phyloP scores from a whole-genome alignment of 495 filamentous ascomycete species.

The Margaritispora aquatica region DNA sequence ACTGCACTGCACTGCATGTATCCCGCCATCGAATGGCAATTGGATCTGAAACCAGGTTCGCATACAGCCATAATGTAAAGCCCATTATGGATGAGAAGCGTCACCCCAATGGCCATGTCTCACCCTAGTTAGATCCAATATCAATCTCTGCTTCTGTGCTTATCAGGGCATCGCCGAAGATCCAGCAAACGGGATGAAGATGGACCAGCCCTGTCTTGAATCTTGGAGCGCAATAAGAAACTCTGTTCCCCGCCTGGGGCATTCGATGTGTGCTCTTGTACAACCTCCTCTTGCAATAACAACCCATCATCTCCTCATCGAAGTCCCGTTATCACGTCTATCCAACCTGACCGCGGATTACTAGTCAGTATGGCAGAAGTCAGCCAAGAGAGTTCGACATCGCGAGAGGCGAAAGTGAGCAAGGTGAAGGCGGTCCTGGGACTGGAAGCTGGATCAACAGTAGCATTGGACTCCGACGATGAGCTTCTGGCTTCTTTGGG shows the following conservation, averaged over 20 bases:
- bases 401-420: constrained; percentile 1
- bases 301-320: not conserved
- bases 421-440: constrained; percentile 7
- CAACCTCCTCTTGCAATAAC: not conserved
- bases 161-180: not conserved
- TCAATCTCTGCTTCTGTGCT: not conserved
- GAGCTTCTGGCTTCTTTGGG: constrained; percentile 13
- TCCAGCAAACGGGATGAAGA: not conserved
- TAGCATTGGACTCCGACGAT: constrained; percentile 8
- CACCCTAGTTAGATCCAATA: not conserved
- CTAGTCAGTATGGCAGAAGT: not conserved
- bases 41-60: too few species aligned
- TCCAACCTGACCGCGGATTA: not conserved
- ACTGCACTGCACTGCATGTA: not conserved
- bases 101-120: not conserved
- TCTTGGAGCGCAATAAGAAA: not conserved
- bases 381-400: constrained; percentile 1
- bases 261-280: not conserved
- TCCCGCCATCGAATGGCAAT: not conserved
- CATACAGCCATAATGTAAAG: not conserved
- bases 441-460: constrained; percentile 4
- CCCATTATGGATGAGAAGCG: not conserved
- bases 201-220: not conserved
- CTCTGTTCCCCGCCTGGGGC: not conserved
- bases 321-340: too few species aligned